Conservation (phyloP, 1,284 basidiomycete species). For the Sanguinoderma infundibulare region DNA sequence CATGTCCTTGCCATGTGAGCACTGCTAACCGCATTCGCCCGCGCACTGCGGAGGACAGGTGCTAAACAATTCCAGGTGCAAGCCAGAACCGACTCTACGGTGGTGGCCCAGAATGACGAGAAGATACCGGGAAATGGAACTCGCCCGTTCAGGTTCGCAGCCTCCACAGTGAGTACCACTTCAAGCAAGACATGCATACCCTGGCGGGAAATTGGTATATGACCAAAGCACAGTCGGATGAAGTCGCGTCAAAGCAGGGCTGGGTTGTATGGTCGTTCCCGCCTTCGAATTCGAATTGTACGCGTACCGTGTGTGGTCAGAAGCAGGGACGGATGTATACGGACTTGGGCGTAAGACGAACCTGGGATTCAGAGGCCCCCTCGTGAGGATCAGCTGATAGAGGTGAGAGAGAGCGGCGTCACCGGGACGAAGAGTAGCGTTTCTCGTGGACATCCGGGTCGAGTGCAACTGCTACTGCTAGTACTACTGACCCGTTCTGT, state of each 20-base stretch:
- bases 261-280: neutral
- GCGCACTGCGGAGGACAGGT: conserved; percentile 1
- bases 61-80: neutral
- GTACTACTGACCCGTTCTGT: conserved; percentile 3
- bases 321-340: conserved; percentile 13
- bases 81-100: neutral
- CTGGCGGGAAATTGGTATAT: neutral
- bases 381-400: conserved; percentile 17
- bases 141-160: neutral
- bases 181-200: neutral
- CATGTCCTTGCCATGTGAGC: conserved; percentile 24
- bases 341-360: conserved; percentile 9
- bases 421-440: neutral
- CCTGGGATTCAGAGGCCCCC: neutral
- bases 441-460: conserved; percentile 16
- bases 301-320: conserved; percentile 9
- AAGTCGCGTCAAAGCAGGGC: neutral
- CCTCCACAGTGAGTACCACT: neutral
- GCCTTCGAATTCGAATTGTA: conserved; percentile 19
- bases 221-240: neutral
- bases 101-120: neutral
- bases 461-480: conserved; percentile 11
- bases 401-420: neutral
- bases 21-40: neutral
- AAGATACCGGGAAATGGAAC: neutral